Evolutionary conservation across 1,139 yeast genomes (phyloP), one percentile per base, ranked within the genome.

Genomic region (Scheffersomyces quercinus): DNA sequence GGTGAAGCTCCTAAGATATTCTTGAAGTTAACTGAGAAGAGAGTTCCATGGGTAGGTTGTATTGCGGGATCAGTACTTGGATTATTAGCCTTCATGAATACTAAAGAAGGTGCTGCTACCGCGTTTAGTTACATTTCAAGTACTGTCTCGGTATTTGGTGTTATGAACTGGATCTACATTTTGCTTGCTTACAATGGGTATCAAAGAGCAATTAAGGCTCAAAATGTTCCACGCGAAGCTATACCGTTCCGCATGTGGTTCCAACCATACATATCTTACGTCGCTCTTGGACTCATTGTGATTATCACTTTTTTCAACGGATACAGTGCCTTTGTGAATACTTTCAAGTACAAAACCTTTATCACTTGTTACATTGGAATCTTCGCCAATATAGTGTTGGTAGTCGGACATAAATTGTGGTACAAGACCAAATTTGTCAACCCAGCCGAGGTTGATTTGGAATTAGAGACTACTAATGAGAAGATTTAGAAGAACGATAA

Each of bases 311-410:
- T 59, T 28, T 57, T 58, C 43, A 59, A 59, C 36, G 62, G 63
- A 11, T 59, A 54, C 42, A 57, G 49, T 36, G 59, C 58, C 5
- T 60, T 59, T 42, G 50, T 58, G 37, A 66, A 68, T 42, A 48
- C 38, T 13, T 50, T 50, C 35, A 35, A 49, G n/a, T 50, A 50
- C 36, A 48, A 49, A 37, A 30, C 31, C 7, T 49, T 50, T 35
- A 48, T 51, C 12, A 49, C 54, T 7, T 39, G 46, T 20, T 50
- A 50, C 29, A 44, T 48, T 12, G 52, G 52, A 13, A 41, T 46
- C 10, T 36, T 40, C 11, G 43, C 43, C 4, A 46, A 45, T 30
- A 16, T 40, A 54, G 37, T 36, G 13, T 40, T 40, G 39, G 28
- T 40, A 11, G 40, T 40, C 12, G 38, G 42, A 6, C 36, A 40